Evolutionary conservation across 176 grass and related monocot genomes (phyloP), one percentile per base, ranked within the genome.

Genomic region (Miscanthus lutarioriparius): DNA sequence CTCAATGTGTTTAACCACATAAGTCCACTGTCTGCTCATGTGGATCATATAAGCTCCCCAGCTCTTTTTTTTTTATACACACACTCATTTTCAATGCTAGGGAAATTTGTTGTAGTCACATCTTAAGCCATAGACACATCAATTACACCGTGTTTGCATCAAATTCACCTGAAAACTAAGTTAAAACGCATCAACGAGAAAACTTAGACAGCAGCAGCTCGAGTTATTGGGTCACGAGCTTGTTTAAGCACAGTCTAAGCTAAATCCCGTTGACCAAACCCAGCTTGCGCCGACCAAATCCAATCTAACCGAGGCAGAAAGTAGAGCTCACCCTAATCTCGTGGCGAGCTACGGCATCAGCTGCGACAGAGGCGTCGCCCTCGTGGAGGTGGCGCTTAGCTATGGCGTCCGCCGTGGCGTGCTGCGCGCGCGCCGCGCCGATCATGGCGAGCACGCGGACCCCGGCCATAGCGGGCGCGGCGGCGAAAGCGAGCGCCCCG

Each of bases 351-450:
- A 87, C 93, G 33, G 91, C 89, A 49, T 95, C 96, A 32, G 88
- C 83, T 9, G 93, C 77, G 10, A 95, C 76, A 27, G 91, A 93
- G 64, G 81, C 86, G 30, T 82, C 86, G 62, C 67, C 78, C 74
- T 92, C 76, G 80, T 88, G 70, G 76, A 70, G 87, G 70, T 90
- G 87, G 75, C 61, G 85, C 26, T 65, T 89, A 67, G 90, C 85
- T 44, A 98, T 95, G 67, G 87, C 87, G 62, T 95, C 93, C n/a
- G 96, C 96, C 8, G 96, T 91, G 72, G 91, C 91, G 62, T 95
- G 91, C 84, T 98, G 96, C n/a, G 93, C 93, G 69, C 85, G 87
- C 25, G 91, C 96, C 33, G 91, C 81, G 63, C 89, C 85, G 6
- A 94, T 78, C 96, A 98, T 98, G 81, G 83, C 40, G 77, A 93